Conservation (phyloP, 2,329 filamentous ascomycete genomes). For the Fusarium humuli region DNA sequence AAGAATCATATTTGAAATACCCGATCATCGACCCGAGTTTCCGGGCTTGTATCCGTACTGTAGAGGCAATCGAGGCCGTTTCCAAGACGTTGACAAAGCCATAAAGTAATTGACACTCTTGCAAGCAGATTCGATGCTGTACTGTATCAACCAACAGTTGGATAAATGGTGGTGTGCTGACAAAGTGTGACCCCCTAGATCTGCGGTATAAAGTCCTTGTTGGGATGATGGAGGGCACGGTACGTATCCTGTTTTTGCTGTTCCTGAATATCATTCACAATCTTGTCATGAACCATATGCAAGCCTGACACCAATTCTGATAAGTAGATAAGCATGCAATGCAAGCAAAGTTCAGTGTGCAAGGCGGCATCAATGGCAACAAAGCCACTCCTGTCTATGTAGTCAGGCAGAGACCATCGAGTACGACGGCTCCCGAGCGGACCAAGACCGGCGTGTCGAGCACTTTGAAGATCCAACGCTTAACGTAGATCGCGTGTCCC, state of each 20-base stretch:
- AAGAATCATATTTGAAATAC: not conserved
- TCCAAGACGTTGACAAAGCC: not conserved
- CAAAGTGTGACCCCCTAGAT: conserved; percentile 32
- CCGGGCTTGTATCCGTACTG: not conserved
- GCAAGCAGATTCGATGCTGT: not conserved
- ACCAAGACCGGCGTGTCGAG: conserved; percentile 1
- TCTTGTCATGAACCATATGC: conserved; percentile 9
- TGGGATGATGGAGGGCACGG: conserved; percentile 19
- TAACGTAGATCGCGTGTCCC: conserved; percentile 41
- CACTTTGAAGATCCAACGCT: conserved; percentile 12
- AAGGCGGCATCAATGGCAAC: conserved; percentile 5
- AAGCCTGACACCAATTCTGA: conserved; percentile 11
- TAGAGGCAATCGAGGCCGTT: not conserved
- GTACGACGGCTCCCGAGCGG: not conserved
- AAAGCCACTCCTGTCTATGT: not conserved
- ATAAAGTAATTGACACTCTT: not conserved
- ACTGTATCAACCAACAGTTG: conserved; percentile 10
- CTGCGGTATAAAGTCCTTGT: conserved; percentile 31
- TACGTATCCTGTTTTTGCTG: conserved; percentile 23
- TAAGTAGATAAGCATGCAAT: not conserved
- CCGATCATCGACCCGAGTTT: not conserved
- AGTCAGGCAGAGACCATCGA: not conserved
- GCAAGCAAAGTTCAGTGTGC: not conserved
- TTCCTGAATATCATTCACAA: conserved; percentile 39
- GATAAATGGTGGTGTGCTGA: conserved; percentile 22